Percentiles rank a stretch among this genome's conserved stretches.
phyloP scores from a whole-genome alignment of 352 stramenopile genomes.

The Thalassiosira oceanica region DNA sequence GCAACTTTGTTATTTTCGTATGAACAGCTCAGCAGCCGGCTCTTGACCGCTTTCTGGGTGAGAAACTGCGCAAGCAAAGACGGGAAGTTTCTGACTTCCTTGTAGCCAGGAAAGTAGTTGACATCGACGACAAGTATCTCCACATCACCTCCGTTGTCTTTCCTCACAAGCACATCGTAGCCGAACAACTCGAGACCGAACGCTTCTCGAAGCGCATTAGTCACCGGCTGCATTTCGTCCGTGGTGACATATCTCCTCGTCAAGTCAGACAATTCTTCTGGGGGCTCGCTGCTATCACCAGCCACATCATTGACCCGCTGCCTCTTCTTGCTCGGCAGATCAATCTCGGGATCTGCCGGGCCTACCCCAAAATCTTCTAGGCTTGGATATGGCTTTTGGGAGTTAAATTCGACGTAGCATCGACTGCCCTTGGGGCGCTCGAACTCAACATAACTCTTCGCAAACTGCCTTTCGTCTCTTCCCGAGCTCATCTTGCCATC shows the following conservation, averaged over 20 bases:
- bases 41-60: constrained; percentile 58
- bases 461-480: constrained; percentile 1
- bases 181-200: constrained; percentile 80
- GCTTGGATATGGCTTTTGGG: constrained; percentile 73
- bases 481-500: not conserved
- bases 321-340: constrained; percentile 8
- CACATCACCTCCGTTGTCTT: constrained; percentile 14
- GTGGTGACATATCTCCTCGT: too few species aligned
- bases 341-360: not conserved
- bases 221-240: constrained; percentile 69
- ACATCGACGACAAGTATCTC: constrained; percentile 78
- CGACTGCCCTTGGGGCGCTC: constrained; percentile 31
- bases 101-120: constrained; percentile 83
- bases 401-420: constrained; percentile 76
- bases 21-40: constrained; percentile 27
- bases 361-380: constrained; percentile 72
- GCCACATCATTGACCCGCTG: constrained; percentile 7
- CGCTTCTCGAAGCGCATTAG: constrained; percentile 55
- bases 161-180: constrained; percentile 74
- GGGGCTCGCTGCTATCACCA: not conserved
- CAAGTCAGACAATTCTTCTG: constrained; percentile 19
- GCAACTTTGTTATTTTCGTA: too few species aligned
- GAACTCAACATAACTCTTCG: constrained; percentile 49
- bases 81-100: constrained; percentile 78
- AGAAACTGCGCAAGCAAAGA: constrained; percentile 71